Base-by-base conservation (phyloP, 768 basidiomycete genomes). In the Leccinum boreale region DNA sequence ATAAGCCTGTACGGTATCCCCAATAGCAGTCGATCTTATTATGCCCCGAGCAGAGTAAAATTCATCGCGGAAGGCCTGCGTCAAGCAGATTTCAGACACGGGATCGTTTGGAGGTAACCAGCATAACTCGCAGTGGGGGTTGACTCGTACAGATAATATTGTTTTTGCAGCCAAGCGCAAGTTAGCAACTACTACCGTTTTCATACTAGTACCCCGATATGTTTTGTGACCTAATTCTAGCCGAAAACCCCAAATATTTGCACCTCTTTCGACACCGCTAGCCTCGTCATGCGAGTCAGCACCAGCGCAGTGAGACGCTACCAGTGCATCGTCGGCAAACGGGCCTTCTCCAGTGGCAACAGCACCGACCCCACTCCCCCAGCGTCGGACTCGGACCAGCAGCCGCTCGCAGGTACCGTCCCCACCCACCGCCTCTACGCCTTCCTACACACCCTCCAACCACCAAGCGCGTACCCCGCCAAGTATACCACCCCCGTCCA, bases 381-480 rank as follows among this genome's bases (percentile, higher is more conserved):
- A 39, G 36, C 8, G 11, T 31, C 11, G 4, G 31, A 31, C 4
- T 28, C 54, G 4, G 66, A 69, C 23, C 68, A 81, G 21, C 36
- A n/a, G 4, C 36, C 7, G 17, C 76, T 67, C 33, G 67, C 77
- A 14, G 86, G 84, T 35, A 85, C 85, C 0, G 81, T 74, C 6
- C 75, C 81, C 4, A 67, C 73, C 3, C 87, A 89, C 62, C 64
- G 67, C 21, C 78, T 77, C 54, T 85, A 84, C 62, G 75, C 86
- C 50, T 76, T 89, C 52, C 73, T 89, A 11, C 81, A 84, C 65
- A 72, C 83, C 3, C 63, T 70, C 1, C 65, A 75, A 6, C 78
- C 85, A 6, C 85, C 85, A 0, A 63, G 75, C 9, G 52, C 67
- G 11, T 86, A 83, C 61, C 80, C 85, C 2, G 63, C 78, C 31